Evolutionary conservation across 106 monocot species (phyloP), one percentile per base, ranked within the genome.

Genomic region (Dactylorhiza incarnata): DNA sequence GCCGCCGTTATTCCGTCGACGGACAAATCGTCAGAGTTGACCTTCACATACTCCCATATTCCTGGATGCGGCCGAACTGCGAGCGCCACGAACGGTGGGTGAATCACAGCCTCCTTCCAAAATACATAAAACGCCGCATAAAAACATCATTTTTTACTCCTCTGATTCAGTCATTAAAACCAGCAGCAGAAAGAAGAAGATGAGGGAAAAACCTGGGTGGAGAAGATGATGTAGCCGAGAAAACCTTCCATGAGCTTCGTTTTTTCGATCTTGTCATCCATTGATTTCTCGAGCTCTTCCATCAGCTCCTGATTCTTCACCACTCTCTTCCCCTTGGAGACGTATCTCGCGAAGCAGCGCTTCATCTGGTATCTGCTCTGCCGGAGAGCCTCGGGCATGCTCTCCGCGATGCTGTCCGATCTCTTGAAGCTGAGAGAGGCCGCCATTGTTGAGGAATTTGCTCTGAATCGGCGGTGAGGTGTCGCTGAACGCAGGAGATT

Each of bases 361-460:
- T 91, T 97, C 96, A 97, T 97, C 73, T 89, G 91, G 68, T 97
- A 97, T 29, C 96, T 87, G 83, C 90, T 97, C 75, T 94, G 89
- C 71, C 80, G 78, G 75, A 97, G 73, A 3, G 91, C 97, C 26
- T 97, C 94, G 0, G 97, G 97, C 97, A 97, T 89, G 80, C 77
- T 62, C 14, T 97, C 97, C 1, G 91, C 91, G 63, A 97, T 87
- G 87, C 84, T 94, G 49, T 94, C 94, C 0, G 91, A 80, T 77
- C 97, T 81, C 82, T 84, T 91, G 80, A 97, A 89, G 82, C 87
- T 91, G 15, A 74, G 15, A 0, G 73, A 68, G 24, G 79, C 73
- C 76, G 77, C 73, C 82, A 82, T 86, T 48, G 48, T 24, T 6
- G 37, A 68, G 19, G 66, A 14, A n/a, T 44, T 24, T 10, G 9